A percentile compares a stretch with the other conserved stretches of the same genome.
These are phyloP conservation scores for Candida sakaeoensis DNA, from an alignment of 805 yeast genomes.

Conservation along the genomic window DNA sequence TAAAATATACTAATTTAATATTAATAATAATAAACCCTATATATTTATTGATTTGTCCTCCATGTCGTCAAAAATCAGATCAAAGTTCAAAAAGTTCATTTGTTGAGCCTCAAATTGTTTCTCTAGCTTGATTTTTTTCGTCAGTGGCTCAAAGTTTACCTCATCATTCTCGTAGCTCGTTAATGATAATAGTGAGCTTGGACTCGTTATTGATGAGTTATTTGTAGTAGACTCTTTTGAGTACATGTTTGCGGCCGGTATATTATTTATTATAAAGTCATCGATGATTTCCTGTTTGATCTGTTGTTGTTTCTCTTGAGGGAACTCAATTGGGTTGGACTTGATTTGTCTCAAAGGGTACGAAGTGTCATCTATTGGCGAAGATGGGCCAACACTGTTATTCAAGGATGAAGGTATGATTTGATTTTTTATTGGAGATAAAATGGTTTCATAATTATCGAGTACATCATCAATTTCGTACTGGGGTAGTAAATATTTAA, in stretches of 20 bases:
- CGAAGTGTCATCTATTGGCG: slow-evolving; percentile 1
- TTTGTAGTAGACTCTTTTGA: slow-evolving; percentile 1
- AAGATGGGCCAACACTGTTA: not conserved
- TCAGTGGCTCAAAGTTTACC: slow-evolving; percentile 5
- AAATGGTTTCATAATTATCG: slow-evolving; percentile 13
- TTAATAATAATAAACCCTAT: too few species aligned
- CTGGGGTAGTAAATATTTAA: slow-evolving; percentile 30
- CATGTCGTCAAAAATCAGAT: slow-evolving; percentile 20
- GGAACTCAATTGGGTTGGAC: slow-evolving; percentile 7
- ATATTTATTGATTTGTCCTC: slow-evolving; percentile 17
- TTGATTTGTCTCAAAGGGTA: slow-evolving; percentile 13
- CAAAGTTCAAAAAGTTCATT: slow-evolving; percentile 13
- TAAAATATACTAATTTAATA: too few species aligned
- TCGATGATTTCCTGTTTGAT: slow-evolving; percentile 40
- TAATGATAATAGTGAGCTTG: slow-evolving; percentile 33
- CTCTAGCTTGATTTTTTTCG: slow-evolving; percentile 1
- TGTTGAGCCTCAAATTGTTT: slow-evolving; percentile 3
- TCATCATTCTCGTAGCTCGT: slow-evolving; percentile 24
- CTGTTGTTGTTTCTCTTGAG: slow-evolving; percentile 10
- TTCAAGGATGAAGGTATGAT: not conserved
- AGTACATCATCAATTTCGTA: slow-evolving; percentile 17
- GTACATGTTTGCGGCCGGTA: slow-evolving; percentile 19
- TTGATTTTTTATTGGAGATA: slow-evolving; percentile 11
- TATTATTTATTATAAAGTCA: slow-evolving; percentile 36
- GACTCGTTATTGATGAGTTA: slow-evolving; percentile 26